Evolutionary conservation across 495 filamentous ascomycete species (phyloP).

Genomic region (Apiosordaria backusii): DNA sequence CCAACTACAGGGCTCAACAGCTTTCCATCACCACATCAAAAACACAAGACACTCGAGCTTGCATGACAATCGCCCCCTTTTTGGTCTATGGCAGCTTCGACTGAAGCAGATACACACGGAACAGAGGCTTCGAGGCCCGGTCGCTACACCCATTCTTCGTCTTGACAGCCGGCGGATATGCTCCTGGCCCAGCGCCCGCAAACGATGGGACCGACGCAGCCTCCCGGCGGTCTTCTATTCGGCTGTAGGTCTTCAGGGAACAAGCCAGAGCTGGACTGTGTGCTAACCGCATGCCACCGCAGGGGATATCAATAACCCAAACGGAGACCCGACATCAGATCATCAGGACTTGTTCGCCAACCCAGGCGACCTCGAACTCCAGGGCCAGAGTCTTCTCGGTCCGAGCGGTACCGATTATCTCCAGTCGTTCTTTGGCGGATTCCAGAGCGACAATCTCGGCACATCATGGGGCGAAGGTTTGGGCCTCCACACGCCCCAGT

Average conservation of each 20-base stretch:
- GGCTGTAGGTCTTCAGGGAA: neutral
- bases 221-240: constrained; percentile 8
- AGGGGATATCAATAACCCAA: neutral
- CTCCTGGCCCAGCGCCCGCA: neutral
- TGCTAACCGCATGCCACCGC: neutral
- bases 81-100: neutral
- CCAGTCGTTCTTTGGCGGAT: neutral
- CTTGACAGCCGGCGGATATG: constrained; percentile 3
- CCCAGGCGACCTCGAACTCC: neutral
- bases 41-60: neutral
- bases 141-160: neutral
- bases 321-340: neutral
- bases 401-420: neutral
- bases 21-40: neutral
- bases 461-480: neutral
- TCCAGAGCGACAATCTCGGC: neutral
- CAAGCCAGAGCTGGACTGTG: neutral
- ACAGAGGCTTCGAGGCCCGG: neutral
- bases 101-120: neutral
- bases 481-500: neutral
- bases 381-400: neutral
- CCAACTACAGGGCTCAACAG: neutral
- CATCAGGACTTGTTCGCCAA: neutral
- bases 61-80: too few species aligned
- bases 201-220: constrained; percentile 24